Base-by-base conservation (phyloP, 148 eudicot species). In the Diospyros lotus region DNA sequence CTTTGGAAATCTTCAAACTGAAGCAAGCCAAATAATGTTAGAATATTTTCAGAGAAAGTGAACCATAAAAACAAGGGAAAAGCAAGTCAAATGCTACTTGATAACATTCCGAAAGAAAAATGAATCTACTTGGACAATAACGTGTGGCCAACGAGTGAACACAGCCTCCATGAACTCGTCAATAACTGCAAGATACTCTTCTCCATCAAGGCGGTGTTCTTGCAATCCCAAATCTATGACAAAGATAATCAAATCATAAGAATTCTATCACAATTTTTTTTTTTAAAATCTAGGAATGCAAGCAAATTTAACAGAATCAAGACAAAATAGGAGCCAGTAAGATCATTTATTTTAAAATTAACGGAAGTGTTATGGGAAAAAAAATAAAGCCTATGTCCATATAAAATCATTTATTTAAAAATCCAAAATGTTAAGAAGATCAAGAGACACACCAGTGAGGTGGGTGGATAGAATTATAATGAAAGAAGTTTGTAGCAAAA, bases 1-100 rank as follows among this genome's bases (percentile, higher is more conserved):
- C 91, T 94, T 85, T 94, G 98, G 74, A 94, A 92, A 88, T 94
- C 98, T 88, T 94, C 98, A 86, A 94, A 94, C 98, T 94, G 85
- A 82, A 80, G 78, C 9, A 67, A 55, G 54, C 18, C 58, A 60
- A 75, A 56, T 56, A 8, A 5, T 65, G 63, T 65, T 73, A 76
- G 39, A 66, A 68, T 64, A 56, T 45, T 52, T 28, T 48, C 40
- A 15, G n/a, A 14, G 48, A 55, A 61, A 54, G 51, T 6, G 7
- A 50, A 48, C 6, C 3, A 14, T 69, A 52, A 52, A 28, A 73
- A 73, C 9, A 45, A 9, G 15, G 6, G 14, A 28, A 48, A 50
- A 52, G 68, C n/a, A 55, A 9, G 18, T 41, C 18, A 43, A 58
- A 54, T 44, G n/a, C 51, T 40, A 51, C 1, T 43, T 60, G 38